Evolutionary conservation across 2,329 filamentous ascomycete genomes (phyloP).

Genomic region (Tothia fuscella): DNA sequence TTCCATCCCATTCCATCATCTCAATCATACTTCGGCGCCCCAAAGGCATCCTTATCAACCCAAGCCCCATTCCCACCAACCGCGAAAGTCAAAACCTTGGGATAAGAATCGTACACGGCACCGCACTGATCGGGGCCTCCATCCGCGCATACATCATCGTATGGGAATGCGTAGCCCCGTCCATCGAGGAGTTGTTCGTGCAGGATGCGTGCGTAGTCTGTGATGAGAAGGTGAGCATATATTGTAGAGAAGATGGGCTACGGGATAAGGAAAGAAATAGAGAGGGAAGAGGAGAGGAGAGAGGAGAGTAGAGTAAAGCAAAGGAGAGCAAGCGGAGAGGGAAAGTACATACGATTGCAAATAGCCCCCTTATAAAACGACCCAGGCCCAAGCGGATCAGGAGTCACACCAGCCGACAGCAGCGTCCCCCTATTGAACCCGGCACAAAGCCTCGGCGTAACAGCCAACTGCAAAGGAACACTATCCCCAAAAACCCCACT

Average conservation of each 20-base stretch:
- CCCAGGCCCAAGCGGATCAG: constrained; percentile 26
- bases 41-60: neutral
- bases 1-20: neutral
- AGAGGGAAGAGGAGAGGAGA: too few species aligned
- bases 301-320: too few species aligned
- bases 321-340: too few species aligned
- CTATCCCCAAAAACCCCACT: constrained; percentile 47
- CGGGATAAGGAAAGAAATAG: too few species aligned
- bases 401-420: constrained; percentile 32
- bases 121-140: constrained; percentile 49
- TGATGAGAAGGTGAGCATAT: too few species aligned
- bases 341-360: too few species aligned
- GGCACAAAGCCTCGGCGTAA: constrained; percentile 60
- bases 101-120: constrained; percentile 45
- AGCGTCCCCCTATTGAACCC: constrained; percentile 66
- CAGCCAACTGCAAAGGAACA: constrained; percentile 36
- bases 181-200: constrained; percentile 49
- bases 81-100: constrained; percentile 43
- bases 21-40: constrained; percentile 5
- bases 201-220: constrained; percentile 50
- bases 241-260: too few species aligned
- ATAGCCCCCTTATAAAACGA: constrained; percentile 24
- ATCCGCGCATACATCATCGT: constrained; percentile 52
- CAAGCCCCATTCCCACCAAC: constrained; percentile 34
- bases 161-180: constrained; percentile 53